phyloP scores from a whole-genome alignment of 306 rosid species.

The Dicorynia guianensis region DNA sequence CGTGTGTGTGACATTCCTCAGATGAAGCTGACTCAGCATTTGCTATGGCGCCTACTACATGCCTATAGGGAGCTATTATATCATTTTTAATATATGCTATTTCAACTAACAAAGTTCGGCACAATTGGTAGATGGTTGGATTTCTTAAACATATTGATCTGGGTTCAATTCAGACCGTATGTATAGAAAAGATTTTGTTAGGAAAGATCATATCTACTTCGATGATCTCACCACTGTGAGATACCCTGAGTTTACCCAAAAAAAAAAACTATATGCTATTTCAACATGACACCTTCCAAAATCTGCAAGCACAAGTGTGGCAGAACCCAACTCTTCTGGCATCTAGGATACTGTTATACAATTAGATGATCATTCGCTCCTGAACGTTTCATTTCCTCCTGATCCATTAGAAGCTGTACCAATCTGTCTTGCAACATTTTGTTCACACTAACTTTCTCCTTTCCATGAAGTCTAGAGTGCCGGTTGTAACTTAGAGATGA shows the following conservation, averaged over 20 bases:
- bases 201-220: too few relatives aligned
- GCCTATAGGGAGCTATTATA: conserved; percentile 89
- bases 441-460: conserved; percentile 69
- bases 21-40: conserved; percentile 67
- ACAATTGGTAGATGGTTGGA: too few relatives aligned
- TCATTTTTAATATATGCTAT: conserved; percentile 86
- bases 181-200: too few relatives aligned
- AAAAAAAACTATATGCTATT: conserved; percentile 81
- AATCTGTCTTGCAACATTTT: conserved; percentile 73
- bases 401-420: conserved; percentile 63
- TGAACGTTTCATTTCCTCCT: conserved; percentile 69
- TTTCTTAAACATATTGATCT: too few relatives aligned
- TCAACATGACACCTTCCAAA: conserved; percentile 88
- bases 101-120: too few relatives aligned
- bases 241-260: too few relatives aligned
- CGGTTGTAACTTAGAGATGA: conserved; percentile 89
- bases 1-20: conserved; percentile 68
- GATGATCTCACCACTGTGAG: too few relatives aligned
- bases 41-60: conserved; percentile 65
- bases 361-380: conserved; percentile 83
- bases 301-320: conserved; percentile 93
- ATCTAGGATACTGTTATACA: conserved; percentile 78
- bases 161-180: too few relatives aligned
- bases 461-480: conserved; percentile 70
- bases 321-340: conserved; percentile 84